Conservation (phyloP, 2,329 filamentous ascomycete species). For the Neonectria hederae region DNA sequence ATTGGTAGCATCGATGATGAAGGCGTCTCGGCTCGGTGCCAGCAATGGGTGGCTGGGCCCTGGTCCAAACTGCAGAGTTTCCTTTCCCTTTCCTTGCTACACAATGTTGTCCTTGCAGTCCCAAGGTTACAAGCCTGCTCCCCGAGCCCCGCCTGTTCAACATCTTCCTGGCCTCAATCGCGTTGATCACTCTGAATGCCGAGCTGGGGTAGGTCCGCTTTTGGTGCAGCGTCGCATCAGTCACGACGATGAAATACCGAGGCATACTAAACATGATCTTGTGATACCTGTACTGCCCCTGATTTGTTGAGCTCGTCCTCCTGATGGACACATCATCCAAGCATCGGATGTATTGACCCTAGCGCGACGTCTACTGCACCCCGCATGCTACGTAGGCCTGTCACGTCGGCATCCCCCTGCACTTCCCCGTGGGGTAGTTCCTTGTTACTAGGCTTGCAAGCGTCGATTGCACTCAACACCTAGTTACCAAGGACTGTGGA, state of each 20-base stretch:
- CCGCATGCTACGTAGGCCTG: constrained; percentile 18
- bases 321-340: neutral
- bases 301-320: neutral
- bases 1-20: neutral
- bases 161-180: neutral
- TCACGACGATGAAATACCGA: neutral
- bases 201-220: neutral
- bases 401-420: neutral
- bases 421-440: constrained; percentile 26
- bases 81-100: no score
- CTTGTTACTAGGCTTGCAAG: neutral
- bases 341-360: constrained; percentile 28
- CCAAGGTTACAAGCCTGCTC: neutral
- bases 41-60: neutral
- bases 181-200: neutral
- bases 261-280: neutral
- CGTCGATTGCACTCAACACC: neutral
- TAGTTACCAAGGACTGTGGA: neutral
- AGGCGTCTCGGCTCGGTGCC: neutral
- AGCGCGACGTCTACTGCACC: constrained; percentile 20
- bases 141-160: neutral
- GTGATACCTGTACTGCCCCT: neutral
- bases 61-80: neutral
- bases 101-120: neutral
- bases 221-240: neutral